These are phyloP conservation scores for Cutaneotrichosporon sp. DNA, from an alignment of 1,284 basidiomycete genomes.

Conservation along the genomic window DNA sequence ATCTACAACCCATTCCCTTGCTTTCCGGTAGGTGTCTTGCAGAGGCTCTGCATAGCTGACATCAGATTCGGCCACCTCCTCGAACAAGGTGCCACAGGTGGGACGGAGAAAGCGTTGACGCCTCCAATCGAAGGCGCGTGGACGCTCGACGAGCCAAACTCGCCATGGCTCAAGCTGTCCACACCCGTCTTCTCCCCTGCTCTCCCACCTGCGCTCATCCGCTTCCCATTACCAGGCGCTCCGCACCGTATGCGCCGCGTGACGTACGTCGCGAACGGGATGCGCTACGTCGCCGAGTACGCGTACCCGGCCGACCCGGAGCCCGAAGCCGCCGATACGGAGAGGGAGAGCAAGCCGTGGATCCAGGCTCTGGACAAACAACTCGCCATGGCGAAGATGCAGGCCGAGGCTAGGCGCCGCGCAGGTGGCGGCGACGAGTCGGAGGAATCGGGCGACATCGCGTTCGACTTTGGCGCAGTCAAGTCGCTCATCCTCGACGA, in stretches of 20 bases:
- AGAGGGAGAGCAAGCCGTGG: neutral
- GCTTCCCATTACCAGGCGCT: conserved; percentile 5
- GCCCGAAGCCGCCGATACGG: neutral
- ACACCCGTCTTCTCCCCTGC: conserved; percentile 14
- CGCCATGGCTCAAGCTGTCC: neutral
- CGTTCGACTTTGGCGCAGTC: conserved; percentile 10
- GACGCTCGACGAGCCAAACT: neutral
- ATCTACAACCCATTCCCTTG: neutral
- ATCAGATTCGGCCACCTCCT: conserved; percentile 14
- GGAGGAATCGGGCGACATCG: conserved; percentile 1
- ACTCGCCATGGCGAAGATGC: neutral
- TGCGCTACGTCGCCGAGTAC: conserved; percentile 7
- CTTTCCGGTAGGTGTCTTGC: neutral
- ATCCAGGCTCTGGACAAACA: neutral
- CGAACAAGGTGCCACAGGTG: neutral
- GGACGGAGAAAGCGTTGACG: neutral
- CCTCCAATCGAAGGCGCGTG: conserved; percentile 7
- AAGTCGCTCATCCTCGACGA: conserved; percentile 6
- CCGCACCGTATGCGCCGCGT: conserved; percentile 12
- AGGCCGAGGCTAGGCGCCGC: neutral
- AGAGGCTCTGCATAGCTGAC: neutral
- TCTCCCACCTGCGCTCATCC: conserved; percentile 18
- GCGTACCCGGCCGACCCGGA: conserved; percentile 7
- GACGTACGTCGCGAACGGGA: conserved; percentile 5
- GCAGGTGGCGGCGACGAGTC: neutral